phyloP scores from a whole-genome alignment of 345 rosid species.

The Hypericum androsaemum region DNA sequence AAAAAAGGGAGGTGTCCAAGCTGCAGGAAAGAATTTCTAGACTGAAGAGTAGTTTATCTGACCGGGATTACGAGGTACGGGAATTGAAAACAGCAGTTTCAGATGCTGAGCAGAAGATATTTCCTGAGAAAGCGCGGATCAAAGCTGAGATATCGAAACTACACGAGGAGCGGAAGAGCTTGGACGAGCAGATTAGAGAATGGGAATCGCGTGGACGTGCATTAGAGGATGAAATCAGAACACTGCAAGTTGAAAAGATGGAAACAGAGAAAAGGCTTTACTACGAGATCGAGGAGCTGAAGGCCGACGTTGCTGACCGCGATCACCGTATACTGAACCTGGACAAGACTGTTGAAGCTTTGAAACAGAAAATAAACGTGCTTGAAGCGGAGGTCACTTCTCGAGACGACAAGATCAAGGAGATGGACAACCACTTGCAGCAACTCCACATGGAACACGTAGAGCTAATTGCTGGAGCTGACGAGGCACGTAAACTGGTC shows the following conservation, averaged over 20 bases:
- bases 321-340: constrained; percentile 21
- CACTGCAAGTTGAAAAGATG: constrained; percentile 24
- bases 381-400: constrained; percentile 34
- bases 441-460: constrained; percentile 21
- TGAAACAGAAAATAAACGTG: constrained; percentile 46
- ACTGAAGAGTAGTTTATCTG: constrained; percentile 26
- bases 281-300: constrained; percentile 29
- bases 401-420: constrained; percentile 29
- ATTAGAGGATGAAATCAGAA: constrained; percentile 34
- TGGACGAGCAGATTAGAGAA: constrained; percentile 37
- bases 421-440: constrained; percentile 37
- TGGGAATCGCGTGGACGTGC: constrained; percentile 24
- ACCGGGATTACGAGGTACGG: constrained; percentile 25
- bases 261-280: constrained; percentile 30
- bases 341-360: constrained; percentile 33
- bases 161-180: constrained; percentile 28
- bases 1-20: constrained; percentile 32
- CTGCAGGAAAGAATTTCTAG: constrained; percentile 30
- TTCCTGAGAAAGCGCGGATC: constrained; percentile 43
- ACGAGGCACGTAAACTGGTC: constrained; percentile 19
- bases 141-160: constrained; percentile 32
- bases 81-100: constrained; percentile 33
- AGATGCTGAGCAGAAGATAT: constrained; percentile 40
- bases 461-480: constrained; percentile 28
- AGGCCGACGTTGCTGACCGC: constrained; percentile 30